These are phyloP conservation scores for Colletotrichum liaoningense DNA, from an alignment of 2,329 filamentous ascomycete genomes.

Conservation along the genomic window DNA sequence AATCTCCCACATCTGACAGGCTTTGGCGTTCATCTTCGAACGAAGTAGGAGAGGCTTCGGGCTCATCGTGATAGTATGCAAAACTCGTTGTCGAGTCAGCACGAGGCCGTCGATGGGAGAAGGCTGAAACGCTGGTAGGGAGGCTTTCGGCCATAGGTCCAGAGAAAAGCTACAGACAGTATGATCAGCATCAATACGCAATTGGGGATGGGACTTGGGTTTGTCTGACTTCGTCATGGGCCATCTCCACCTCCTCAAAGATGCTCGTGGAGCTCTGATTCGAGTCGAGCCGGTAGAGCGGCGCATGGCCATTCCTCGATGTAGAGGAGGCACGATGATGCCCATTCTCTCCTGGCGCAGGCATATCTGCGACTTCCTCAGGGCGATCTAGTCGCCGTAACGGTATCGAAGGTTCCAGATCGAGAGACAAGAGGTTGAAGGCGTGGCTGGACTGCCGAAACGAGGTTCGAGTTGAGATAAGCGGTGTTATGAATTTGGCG, in stretches of 20 bases:
- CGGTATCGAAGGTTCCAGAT: neutral
- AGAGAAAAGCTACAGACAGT: constrained; percentile 74
- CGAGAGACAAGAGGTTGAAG: neutral
- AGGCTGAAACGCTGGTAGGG: constrained; percentile 93
- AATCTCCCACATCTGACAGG: constrained; percentile 52
- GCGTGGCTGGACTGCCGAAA: neutral
- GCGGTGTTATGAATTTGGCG: neutral
- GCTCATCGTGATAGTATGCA: constrained; percentile 80
- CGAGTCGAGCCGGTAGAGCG: constrained; percentile 73
- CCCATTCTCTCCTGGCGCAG: constrained; percentile 5
- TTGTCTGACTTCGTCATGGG: constrained; percentile 82
- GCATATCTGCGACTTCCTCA: constrained; percentile 10
- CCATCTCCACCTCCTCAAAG: constrained; percentile 98
- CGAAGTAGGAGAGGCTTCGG: constrained; percentile 29
- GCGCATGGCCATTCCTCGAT: constrained; percentile 31
- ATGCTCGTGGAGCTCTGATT: constrained; percentile 83
- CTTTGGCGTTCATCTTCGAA: constrained; percentile 45
- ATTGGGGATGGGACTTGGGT: neutral
- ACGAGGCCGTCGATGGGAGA: constrained; percentile 83
- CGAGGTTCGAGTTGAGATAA: neutral
- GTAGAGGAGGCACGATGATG: constrained; percentile 22
- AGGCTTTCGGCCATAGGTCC: constrained; percentile 95
- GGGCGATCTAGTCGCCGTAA: neutral
- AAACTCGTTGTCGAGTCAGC: constrained; percentile 91
- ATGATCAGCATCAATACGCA: neutral